A percentile compares a stretch with the other conserved stretches of the same genome.
Conservation (phyloP, 202 grass and related monocot genomes). For the Bolboschoenoplectus hybrid region DNA sequence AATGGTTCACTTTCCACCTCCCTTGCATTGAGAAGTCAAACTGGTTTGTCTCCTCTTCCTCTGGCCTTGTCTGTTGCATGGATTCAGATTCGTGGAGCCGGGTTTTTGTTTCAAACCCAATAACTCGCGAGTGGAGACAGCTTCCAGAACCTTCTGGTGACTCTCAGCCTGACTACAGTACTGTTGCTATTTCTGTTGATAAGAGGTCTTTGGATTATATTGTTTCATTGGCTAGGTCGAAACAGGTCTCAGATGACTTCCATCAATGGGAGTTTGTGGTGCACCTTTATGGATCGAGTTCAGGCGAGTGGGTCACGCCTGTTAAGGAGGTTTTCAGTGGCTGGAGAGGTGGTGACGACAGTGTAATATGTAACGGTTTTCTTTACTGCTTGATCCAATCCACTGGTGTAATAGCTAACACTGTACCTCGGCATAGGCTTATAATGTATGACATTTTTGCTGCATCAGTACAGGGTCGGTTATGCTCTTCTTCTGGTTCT, state of each 20-base stretch:
- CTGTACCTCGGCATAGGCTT: conserved; percentile 62
- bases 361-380: conserved; percentile 66
- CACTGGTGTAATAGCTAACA: conserved; percentile 66
- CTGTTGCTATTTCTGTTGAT: conserved; percentile 65
- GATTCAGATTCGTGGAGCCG: conserved; percentile 66
- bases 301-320: conserved; percentile 50
- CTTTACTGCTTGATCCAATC: conserved; percentile 88
- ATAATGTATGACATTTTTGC: conserved; percentile 61
- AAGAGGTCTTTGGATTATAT: conserved; percentile 59
- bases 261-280: conserved; percentile 67
- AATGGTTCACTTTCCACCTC: conserved; percentile 79
- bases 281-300: conserved; percentile 61
- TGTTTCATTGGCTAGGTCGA: conserved; percentile 62
- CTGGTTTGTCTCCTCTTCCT: conserved; percentile 69
- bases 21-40: conserved; percentile 69
- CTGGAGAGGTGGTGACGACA: conserved; percentile 85
- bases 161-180: conserved; percentile 67
- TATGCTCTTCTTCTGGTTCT: conserved; percentile 34
- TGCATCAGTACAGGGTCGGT: conserved; percentile 2
- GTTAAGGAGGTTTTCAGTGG: conserved; percentile 64
- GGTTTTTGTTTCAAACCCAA: conserved; percentile 78
- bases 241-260: conserved; percentile 69
- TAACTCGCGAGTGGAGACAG: conserved; percentile 61
- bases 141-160: conserved; percentile 68
- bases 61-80: conserved; percentile 83